A percentile compares a stretch with the other conserved stretches of the same genome.
Conservation (phyloP, 2,329 filamentous ascomycete genomes). For the Fusarium vanettenii region DNA sequence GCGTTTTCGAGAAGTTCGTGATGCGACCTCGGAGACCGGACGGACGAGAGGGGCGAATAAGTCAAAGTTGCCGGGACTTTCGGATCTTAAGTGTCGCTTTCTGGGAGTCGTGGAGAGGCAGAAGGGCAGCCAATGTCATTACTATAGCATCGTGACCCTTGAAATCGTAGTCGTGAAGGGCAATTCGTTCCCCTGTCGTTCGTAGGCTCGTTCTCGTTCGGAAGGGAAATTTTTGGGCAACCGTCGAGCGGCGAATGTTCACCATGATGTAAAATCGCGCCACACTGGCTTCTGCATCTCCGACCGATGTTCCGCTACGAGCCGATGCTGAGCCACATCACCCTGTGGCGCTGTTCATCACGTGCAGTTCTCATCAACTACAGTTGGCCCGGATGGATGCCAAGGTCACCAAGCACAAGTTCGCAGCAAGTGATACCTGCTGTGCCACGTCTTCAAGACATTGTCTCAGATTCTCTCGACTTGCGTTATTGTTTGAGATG, state of each 20-base stretch:
- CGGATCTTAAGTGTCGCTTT: constrained; percentile 28
- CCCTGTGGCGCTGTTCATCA: constrained; percentile 6
- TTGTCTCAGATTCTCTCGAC: neutral
- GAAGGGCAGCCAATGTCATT: constrained; percentile 6
- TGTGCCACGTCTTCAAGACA: constrained; percentile 9
- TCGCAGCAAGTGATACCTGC: neutral
- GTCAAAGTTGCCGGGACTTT: constrained; percentile 38
- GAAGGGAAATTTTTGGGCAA: constrained; percentile 28
- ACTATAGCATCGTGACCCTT: constrained; percentile 24
- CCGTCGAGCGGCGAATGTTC: constrained; percentile 3
- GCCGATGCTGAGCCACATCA: constrained; percentile 16
- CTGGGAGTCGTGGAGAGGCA: constrained; percentile 12
- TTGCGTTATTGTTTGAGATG: neutral
- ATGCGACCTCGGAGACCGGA: constrained; percentile 10
- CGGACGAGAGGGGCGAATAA: constrained; percentile 29
- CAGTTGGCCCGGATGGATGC: neutral
- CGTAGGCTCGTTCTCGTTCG: constrained; percentile 12
- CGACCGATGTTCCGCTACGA: neutral
- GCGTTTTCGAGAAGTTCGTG: constrained; percentile 21
- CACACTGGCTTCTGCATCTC: constrained; percentile 17
- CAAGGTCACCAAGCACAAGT: neutral
- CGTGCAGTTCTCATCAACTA: constrained; percentile 12
- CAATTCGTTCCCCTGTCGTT: constrained; percentile 14
- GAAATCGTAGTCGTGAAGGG: neutral
- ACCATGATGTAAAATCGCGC: constrained; percentile 41